phyloP scores from a whole-genome alignment of 73 alveolate genomes.

The Tetrahymena elliotti region DNA sequence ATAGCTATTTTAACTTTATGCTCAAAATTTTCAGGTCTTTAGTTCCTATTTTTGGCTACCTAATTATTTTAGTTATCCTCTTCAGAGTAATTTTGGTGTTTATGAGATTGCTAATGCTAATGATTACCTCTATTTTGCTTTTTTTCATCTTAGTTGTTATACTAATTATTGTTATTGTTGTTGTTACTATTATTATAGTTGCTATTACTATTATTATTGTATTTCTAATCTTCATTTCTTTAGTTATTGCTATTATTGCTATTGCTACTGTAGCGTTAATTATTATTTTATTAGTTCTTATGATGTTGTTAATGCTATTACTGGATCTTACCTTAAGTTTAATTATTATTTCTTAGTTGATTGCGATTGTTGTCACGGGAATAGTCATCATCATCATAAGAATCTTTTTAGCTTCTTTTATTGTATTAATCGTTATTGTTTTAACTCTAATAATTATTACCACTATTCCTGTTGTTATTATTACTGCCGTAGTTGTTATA shows the following conservation, averaged over 20 bases:
- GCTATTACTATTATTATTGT: background rate
- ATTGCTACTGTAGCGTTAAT: background rate
- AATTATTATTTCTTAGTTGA: background rate
- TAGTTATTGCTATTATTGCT: background rate
- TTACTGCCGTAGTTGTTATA: no score
- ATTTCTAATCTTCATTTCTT: background rate
- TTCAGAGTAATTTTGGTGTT: background rate
- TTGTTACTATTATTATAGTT: no score
- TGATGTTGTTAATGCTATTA: background rate
- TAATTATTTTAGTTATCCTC: background rate
- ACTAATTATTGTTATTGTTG: background rate
- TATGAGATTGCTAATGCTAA: background rate
- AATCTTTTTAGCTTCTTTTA: background rate
- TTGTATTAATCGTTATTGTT: background rate
- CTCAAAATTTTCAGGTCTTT: background rate
- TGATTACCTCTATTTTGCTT: background rate
- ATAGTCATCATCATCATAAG: background rate
- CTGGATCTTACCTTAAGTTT: background rate
- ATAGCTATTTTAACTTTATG: background rate
- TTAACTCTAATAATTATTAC: background rate
- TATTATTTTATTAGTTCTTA: background rate
- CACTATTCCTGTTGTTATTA: background rate
- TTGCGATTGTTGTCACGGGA: background rate
- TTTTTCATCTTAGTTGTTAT: background rate
- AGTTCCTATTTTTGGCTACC: background rate